Evolutionary conservation across 441 rosid species (phyloP), one percentile per base, ranked within the genome.

Genomic region (Gossypium lobatum): DNA sequence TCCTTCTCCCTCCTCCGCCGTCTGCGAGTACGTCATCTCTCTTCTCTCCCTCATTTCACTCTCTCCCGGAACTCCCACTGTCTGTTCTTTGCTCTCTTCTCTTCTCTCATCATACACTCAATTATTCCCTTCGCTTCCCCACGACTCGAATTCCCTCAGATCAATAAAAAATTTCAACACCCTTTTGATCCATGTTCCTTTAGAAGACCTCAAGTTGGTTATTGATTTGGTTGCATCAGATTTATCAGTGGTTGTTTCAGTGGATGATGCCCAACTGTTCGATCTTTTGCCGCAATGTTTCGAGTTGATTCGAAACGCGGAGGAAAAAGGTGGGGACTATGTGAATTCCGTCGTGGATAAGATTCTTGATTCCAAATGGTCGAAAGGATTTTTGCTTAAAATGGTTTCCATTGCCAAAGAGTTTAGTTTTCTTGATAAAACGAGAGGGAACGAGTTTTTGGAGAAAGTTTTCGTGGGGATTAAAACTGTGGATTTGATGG

Each of bases 201-300:
- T 61, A 3, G 57, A 72, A 13, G 91, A 88, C 57, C 70, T 90
- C 31, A 75, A 79, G 65, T 54, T 81, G 0, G 55, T 86, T 4
- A 79, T 80, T 14, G 89, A 89, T 54, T 81, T 81, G 31, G 80
- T 89, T 25, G 68, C 82, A 14, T 74, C 57, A 0, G 72, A 60
- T 77, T 77, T 81, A 20, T 53, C 80, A 2, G 73, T 60, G n/a
- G 46, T 86, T 45, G 72, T 55, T 7, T 75, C 68, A 34, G 72
- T 84, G 3, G 96, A 89, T 59, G 97, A 93, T 25, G 84, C 95
- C 7, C 95, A 91, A 79, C 62, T 91, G 81, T 85, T 93, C 48
- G 93, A 91, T 75, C 75, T 91, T 73, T 75, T 93, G 78, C 96
- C 96, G 4, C 76, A 75, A 67, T 86, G 93, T 79, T 80, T 91